These are phyloP conservation scores for Brassica incana DNA, from an alignment of 345 rosid species.

Conservation along the genomic window DNA sequence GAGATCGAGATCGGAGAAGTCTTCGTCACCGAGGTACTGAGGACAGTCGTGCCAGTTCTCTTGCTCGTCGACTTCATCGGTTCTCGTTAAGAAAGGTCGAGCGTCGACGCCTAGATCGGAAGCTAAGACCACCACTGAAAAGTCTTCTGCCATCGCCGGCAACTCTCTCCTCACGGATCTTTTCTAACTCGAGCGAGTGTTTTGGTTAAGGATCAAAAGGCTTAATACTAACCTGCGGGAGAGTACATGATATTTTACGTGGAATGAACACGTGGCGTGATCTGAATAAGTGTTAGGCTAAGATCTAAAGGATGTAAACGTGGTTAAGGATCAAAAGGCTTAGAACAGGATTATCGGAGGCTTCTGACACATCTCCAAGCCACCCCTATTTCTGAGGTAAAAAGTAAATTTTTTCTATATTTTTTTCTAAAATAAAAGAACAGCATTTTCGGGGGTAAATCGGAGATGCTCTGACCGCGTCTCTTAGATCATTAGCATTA, in stretches of 20 bases:
- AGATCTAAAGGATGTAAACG: not conserved
- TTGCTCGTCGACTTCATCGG: slow-evolving; percentile 40
- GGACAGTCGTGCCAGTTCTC: slow-evolving; percentile 91
- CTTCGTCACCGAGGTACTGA: slow-evolving; percentile 64
- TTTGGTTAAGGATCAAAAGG: not conserved
- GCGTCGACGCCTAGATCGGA: slow-evolving; percentile 89
- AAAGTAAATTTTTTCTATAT: no score
- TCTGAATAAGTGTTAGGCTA: not conserved
- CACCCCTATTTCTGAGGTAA: no score
- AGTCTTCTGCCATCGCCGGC: slow-evolving; percentile 51
- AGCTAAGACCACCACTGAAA: slow-evolving; percentile 71
- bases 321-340: no score
- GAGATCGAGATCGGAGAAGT: slow-evolving; percentile 86
- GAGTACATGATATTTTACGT: slow-evolving; percentile 2
- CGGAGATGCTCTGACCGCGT: no score
- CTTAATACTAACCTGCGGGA: not conserved
- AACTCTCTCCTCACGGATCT: slow-evolving; percentile 4
- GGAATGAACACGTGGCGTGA: slow-evolving; percentile 24
- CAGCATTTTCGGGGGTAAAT: no score
- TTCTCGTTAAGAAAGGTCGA: slow-evolving; percentile 54
- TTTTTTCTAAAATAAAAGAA: no score
- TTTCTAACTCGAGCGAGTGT: not conserved
- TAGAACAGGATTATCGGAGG: no score
- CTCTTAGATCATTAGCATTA: no score
- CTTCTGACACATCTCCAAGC: no score